Conservation (phyloP, 352 stramenopile species). For the Phytophthora pseudosyringae region DNA sequence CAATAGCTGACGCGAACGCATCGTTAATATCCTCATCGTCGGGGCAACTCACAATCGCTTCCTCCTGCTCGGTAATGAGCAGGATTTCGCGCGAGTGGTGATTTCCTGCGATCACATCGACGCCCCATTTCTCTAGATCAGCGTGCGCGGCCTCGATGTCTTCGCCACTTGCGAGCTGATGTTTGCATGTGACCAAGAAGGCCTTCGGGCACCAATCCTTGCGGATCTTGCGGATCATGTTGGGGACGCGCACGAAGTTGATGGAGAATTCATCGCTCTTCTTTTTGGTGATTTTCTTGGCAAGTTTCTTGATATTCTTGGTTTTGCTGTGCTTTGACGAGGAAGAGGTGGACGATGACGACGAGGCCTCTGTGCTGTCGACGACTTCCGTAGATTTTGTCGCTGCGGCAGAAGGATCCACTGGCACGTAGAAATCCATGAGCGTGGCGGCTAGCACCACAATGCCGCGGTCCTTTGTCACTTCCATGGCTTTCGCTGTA, state of each 20-base stretch:
- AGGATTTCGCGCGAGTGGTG: conserved; percentile 75
- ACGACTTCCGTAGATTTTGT: conserved; percentile 8
- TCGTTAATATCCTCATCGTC: conserved; percentile 86
- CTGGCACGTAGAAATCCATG: conserved; percentile 83
- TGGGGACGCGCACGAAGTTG: conserved; percentile 82
- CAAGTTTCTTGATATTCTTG: conserved; percentile 42
- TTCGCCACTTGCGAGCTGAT: conserved; percentile 69
- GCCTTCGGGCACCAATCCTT: conserved; percentile 83
- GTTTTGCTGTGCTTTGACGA: conserved; percentile 36
- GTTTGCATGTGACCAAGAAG: conserved; percentile 84
- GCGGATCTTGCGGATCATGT: conserved; percentile 82
- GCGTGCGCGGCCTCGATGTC: conserved; percentile 72
- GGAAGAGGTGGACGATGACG: conserved; percentile 22
- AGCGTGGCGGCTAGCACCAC: conserved; percentile 80
- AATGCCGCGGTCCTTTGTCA: conserved; percentile 66
- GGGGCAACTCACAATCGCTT: conserved; percentile 76
- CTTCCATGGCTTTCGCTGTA: conserved; percentile 59
- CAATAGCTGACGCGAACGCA: conserved; percentile 74
- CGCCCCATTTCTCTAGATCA: conserved; percentile 82
- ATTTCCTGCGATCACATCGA: conserved; percentile 78
- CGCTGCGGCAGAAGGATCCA: conserved; percentile 29
- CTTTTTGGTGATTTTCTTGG: conserved; percentile 45
- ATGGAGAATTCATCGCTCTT: conserved; percentile 72
- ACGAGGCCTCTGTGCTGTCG: conserved; percentile 12
- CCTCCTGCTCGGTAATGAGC: conserved; percentile 83